phyloP scores from a whole-genome alignment of 2,329 filamentous ascomycete genomes.

The Botrytis deweyae region DNA sequence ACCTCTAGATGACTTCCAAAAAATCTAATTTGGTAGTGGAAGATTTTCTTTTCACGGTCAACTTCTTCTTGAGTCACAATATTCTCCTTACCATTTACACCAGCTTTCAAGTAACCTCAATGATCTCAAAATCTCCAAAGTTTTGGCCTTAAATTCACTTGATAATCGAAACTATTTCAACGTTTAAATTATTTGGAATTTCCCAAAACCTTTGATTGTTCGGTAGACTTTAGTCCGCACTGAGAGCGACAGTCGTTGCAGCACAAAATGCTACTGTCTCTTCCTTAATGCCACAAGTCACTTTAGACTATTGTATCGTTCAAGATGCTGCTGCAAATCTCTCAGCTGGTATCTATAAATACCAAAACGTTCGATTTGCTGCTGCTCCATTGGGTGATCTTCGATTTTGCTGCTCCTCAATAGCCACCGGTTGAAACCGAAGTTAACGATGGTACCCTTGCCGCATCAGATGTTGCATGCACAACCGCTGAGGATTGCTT shows the following conservation, averaged over 20 bases:
- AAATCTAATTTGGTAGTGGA: too few species aligned
- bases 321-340: neutral
- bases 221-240: too few species aligned
- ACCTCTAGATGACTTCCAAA: accelerated
- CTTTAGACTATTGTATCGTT: neutral
- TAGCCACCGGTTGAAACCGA: neutral
- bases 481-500: neutral
- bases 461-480: neutral
- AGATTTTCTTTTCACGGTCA: too few species aligned
- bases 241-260: neutral
- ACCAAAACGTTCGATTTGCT: neutral
- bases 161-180: too few species aligned
- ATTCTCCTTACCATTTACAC: too few species aligned
- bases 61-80: too few species aligned
- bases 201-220: too few species aligned
- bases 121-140: too few species aligned
- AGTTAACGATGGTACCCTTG: neutral
- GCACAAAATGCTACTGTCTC: neutral
- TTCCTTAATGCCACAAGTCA: neutral
- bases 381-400: too few species aligned
- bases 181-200: too few species aligned
- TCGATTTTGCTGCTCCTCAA: neutral
- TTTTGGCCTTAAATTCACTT: too few species aligned
- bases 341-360: neutral
- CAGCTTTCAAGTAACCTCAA: too few species aligned